Conservation (phyloP, 139 green algal genomes). For the Closterium sp. region DNA sequence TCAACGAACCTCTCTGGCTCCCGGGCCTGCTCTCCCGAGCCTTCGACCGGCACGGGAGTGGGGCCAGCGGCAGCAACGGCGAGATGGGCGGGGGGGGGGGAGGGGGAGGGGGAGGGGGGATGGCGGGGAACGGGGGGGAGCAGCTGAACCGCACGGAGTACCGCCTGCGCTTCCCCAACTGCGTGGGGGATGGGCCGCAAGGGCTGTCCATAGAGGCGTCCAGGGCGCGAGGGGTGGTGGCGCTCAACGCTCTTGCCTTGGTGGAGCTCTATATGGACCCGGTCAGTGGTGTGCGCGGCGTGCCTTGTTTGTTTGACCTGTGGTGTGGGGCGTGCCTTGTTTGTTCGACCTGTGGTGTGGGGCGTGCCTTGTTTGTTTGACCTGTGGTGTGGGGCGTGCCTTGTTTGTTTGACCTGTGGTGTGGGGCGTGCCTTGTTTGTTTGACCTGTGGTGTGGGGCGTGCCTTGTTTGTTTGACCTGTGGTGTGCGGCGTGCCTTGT, state of each 20-base stretch:
- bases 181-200: neutral
- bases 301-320: neutral
- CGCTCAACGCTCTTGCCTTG: neutral
- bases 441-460: neutral
- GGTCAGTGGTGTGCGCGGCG: neutral
- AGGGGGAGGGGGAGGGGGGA: neutral
- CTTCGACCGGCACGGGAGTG: neutral
- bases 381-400: too few species aligned
- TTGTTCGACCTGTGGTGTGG: too few species aligned
- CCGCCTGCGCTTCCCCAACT: neutral
- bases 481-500: too few species aligned
- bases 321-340: neutral
- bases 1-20: conserved; percentile 25
- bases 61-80: neutral
- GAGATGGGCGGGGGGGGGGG: neutral
- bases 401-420: too few species aligned
- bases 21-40: neutral
- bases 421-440: neutral
- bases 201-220: conserved; percentile 12
- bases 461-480: neutral
- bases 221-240: conserved; percentile 5
- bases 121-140: neutral
- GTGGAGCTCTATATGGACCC: conserved; percentile 19
- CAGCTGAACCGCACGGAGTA: conserved; percentile 36
- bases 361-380: too few species aligned